Evolutionary conservation across 352 stramenopile genomes (phyloP).

Genomic region (Hyaloperonospora arabidopsidis): DNA sequence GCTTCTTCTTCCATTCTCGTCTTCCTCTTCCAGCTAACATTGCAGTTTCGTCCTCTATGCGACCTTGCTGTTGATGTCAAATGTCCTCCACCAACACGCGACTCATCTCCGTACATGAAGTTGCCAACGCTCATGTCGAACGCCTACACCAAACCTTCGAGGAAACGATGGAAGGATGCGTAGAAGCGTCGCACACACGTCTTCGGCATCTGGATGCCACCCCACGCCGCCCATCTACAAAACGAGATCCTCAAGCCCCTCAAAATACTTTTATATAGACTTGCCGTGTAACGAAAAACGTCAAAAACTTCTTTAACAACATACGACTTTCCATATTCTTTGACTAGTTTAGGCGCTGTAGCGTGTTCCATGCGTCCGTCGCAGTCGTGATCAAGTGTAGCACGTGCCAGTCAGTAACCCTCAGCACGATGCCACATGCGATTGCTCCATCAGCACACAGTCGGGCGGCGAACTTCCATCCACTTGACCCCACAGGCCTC

Average conservation of each 20-base stretch:
- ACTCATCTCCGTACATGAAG: no score
- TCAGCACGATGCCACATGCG: neutral
- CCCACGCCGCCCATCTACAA: neutral
- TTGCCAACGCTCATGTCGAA: neutral
- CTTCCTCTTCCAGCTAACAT: no score
- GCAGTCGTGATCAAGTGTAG: neutral
- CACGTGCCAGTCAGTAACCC: neutral
- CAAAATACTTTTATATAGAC: neutral
- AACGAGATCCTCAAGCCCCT: neutral
- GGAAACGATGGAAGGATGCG: neutral
- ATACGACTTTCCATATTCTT: neutral
- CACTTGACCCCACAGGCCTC: neutral
- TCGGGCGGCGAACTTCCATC: neutral
- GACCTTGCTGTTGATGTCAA: no score
- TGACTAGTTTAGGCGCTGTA: neutral
- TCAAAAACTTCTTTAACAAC: neutral
- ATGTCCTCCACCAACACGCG: no score
- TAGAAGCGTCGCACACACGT: slow-evolving; percentile 1
- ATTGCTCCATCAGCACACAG: neutral
- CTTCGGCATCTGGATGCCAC: neutral
- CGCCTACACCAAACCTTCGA: neutral
- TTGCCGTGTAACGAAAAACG: neutral
- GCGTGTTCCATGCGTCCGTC: neutral
- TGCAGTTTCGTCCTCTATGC: no score
- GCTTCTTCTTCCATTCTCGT: no score